Percentiles rank a stretch among this genome's conserved stretches.
Evolutionary conservation across 495 filamentous ascomycete species (phyloP).

Genomic region (Terfezia claveryi): DNA sequence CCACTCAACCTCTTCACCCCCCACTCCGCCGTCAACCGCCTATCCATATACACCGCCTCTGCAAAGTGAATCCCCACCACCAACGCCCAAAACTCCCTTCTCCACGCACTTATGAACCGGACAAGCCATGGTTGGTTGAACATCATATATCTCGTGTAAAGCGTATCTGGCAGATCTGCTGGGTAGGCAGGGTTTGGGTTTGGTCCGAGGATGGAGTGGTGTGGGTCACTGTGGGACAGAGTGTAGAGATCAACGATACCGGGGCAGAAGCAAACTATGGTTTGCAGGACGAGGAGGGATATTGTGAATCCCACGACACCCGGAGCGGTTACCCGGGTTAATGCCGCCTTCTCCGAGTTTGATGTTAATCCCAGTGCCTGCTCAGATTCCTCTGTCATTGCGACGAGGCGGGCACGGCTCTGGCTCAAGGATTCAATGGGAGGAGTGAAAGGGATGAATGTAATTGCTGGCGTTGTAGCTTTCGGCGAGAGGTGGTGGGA

Average conservation of each 20-base stretch:
- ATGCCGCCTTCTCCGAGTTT: slow-evolving; percentile 27
- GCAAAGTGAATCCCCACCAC: slow-evolving; percentile 31
- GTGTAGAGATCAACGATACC: slow-evolving; percentile 3
- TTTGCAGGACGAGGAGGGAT: slow-evolving; percentile 24
- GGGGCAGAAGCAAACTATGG: slow-evolving; percentile 25
- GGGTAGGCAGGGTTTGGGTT: neutral
- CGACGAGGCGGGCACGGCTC: slow-evolving; percentile 36
- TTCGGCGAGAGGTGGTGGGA: slow-evolving; percentile 22
- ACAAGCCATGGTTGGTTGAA: slow-evolving; percentile 23
- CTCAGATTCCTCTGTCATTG: slow-evolving; percentile 40
- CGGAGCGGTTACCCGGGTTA: slow-evolving; percentile 30
- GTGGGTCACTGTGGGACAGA: neutral
- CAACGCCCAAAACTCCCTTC: slow-evolving; percentile 21
- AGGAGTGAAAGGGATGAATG: slow-evolving; percentile 35
- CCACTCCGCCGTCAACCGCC: slow-evolving; percentile 30
- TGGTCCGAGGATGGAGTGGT: too few relatives aligned
- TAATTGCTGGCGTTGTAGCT: slow-evolving; percentile 1
- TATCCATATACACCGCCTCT: slow-evolving; percentile 31
- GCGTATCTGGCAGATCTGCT: neutral
- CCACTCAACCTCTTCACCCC: slow-evolving; percentile 25
- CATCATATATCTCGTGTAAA: slow-evolving; percentile 4
- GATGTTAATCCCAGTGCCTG: slow-evolving; percentile 20
- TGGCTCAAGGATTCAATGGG: slow-evolving; percentile 36
- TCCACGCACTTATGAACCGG: slow-evolving; percentile 26
- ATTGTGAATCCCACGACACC: slow-evolving; percentile 21